Percentiles rank a stretch among this genome's conserved stretches.
phyloP scores from a whole-genome alignment of 176 grass and related monocot genomes.

The Rhynchospora breviuscula region DNA sequence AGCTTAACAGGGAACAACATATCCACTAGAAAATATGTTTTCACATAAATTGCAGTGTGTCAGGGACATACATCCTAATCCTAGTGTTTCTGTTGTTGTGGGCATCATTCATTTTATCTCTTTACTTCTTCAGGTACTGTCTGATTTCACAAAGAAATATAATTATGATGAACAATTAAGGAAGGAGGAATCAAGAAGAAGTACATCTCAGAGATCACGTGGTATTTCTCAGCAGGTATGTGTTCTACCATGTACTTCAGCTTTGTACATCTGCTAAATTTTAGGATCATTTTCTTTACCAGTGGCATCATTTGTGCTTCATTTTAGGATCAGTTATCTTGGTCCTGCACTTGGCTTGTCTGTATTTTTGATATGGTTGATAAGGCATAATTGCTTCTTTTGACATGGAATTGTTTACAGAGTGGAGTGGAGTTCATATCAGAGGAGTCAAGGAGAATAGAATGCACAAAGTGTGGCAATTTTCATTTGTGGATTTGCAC shows the following conservation, averaged over 20 bases:
- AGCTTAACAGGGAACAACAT: not conserved
- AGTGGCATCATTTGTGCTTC: not conserved
- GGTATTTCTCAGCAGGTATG: slow-evolving; percentile 68
- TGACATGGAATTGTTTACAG: slow-evolving; percentile 33
- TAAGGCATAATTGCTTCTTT: not conserved
- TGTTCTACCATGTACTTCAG: slow-evolving; percentile 2
- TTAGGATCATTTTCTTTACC: not conserved
- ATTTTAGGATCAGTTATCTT: not conserved
- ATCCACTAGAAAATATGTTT: not conserved
- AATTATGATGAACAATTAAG: slow-evolving; percentile 80
- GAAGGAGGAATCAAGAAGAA: slow-evolving; percentile 76
- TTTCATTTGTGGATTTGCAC: slow-evolving; percentile 99
- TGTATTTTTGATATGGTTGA: not conserved
- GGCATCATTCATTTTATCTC: not conserved
- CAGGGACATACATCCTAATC: not conserved
- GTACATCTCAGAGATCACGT: slow-evolving; percentile 45
- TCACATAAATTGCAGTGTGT: not conserved
- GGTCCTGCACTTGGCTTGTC: not conserved
- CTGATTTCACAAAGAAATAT: slow-evolving; percentile 84
- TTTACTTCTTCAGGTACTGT: slow-evolving; percentile 61
- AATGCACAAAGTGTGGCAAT: slow-evolving; percentile 94
- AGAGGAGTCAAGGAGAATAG: slow-evolving; percentile 94
- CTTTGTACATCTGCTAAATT: not conserved
- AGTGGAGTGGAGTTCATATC: slow-evolving; percentile 73
- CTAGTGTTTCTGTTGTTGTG: not conserved